phyloP scores from a whole-genome alignment of 768 basidiomycete genomes.

The Grammothele lineata region DNA sequence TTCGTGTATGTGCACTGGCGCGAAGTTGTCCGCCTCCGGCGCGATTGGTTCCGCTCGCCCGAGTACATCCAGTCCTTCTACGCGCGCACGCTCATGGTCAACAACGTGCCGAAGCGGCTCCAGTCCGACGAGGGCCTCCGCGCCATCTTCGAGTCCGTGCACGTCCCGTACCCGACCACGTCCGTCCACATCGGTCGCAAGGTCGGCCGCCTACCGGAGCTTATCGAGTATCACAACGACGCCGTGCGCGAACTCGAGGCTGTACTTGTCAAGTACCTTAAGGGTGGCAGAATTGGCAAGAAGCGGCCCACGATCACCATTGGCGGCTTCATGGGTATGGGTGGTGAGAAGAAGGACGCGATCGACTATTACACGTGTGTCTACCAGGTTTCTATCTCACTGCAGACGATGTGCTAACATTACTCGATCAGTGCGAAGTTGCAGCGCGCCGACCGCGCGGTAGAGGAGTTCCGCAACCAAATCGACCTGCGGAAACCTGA shows the following conservation, averaged over 20 bases:
- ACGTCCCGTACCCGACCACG: conserved; percentile 84
- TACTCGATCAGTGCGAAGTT: conserved; percentile 34
- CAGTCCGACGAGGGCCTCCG: conserved; percentile 85
- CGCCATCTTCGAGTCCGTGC: conserved; percentile 64
- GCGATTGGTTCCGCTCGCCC: conserved; percentile 85
- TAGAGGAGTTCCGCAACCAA: conserved; percentile 67
- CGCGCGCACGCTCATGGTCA: conserved; percentile 85
- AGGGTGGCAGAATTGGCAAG: conserved; percentile 71
- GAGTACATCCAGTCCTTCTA: conserved; percentile 90
- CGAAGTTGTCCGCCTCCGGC: conserved; percentile 73
- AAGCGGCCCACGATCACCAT: conserved; percentile 78
- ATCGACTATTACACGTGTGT: conserved; percentile 91
- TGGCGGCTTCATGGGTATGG: conserved; percentile 78
- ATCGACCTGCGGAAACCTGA: conserved; percentile 77
- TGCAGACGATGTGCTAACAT: not conserved
- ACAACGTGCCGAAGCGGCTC: conserved; percentile 70
- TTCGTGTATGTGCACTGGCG: conserved; percentile 75
- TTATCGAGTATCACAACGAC: conserved; percentile 89
- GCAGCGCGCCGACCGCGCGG: conserved; percentile 63
- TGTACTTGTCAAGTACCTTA: conserved; percentile 86
- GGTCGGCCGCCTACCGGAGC: conserved; percentile 83
- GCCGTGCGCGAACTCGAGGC: conserved; percentile 93
- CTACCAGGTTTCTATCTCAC: not conserved
- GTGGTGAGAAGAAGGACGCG: conserved; percentile 83
- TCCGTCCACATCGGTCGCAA: conserved; percentile 86